phyloP scores from a whole-genome alignment of 306 rosid species.

The Coriaria nepalensis region DNA sequence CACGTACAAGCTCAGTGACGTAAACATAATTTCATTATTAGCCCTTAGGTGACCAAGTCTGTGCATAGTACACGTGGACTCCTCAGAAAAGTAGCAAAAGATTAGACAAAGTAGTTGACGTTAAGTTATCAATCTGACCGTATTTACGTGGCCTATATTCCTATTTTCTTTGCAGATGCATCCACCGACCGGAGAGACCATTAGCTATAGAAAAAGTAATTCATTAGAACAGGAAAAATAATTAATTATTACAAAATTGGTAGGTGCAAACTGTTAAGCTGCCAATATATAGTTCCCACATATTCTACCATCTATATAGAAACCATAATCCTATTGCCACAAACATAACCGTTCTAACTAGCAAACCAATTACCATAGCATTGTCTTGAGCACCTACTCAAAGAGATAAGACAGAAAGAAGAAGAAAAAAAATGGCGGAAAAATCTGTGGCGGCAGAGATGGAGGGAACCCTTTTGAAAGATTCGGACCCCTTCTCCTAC shows the following conservation, averaged over 20 bases:
- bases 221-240: background rate
- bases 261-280: constrained; percentile 63
- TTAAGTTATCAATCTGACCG: constrained; percentile 46
- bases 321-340: background rate
- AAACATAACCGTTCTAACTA: background rate
- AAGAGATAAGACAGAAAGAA: background rate
- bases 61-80: constrained; percentile 14
- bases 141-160: constrained; percentile 34
- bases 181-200: constrained; percentile 24
- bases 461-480: constrained; percentile 72
- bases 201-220: background rate
- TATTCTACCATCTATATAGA: constrained; percentile 8
- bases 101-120: constrained; percentile 34
- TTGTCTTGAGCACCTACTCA: too few species aligned
- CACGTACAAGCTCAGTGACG: constrained; percentile 1
- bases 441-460: constrained; percentile 58
- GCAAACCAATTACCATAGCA: background rate
- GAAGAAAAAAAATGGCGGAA: constrained; percentile 14
- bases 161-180: constrained; percentile 34
- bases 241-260: constrained; percentile 7
- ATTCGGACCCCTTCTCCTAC: constrained; percentile 49
- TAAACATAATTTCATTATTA: background rate
- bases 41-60: too few species aligned
- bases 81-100: background rate
- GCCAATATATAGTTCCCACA: constrained; percentile 18